A percentile compares a stretch with the other conserved stretches of the same genome.
These are phyloP conservation scores for Fusarium poae DNA, from an alignment of 2,329 filamentous ascomycete species.

Conservation along the genomic window DNA sequence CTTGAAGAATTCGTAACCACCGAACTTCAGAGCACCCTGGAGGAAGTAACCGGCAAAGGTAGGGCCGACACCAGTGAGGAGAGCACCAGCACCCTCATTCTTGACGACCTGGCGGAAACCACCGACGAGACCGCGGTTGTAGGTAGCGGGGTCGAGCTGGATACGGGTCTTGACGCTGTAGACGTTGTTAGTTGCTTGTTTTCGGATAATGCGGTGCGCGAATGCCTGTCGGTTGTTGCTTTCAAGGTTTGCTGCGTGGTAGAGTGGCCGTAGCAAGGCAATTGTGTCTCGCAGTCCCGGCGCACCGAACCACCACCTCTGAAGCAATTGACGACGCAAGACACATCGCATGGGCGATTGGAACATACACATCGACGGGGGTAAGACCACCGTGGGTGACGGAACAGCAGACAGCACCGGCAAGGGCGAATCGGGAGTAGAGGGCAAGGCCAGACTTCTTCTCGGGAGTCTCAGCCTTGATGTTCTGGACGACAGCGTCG, in stretches of 20 bases:
- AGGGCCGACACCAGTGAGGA: constrained; percentile 87
- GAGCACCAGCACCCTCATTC: constrained; percentile 86
- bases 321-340: constrained; percentile 40
- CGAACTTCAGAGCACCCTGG: constrained; percentile 93
- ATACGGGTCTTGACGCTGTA: constrained; percentile 93
- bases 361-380: constrained; percentile 22
- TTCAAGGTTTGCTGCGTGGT: constrained; percentile 5
- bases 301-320: constrained; percentile 13
- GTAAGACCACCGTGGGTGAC: constrained; percentile 86
- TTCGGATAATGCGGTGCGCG: not conserved
- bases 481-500: constrained; percentile 60
- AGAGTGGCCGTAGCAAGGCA: constrained; percentile 17
- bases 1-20: constrained; percentile 97
- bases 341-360: not conserved
- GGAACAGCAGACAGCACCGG: constrained; percentile 97
- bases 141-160: constrained; percentile 89
- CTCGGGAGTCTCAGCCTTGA: constrained; percentile 57
- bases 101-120: constrained; percentile 88
- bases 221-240: constrained; percentile 5
- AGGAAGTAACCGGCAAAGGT: constrained; percentile 94
- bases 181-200: constrained; percentile 35
- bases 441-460: constrained; percentile 71
- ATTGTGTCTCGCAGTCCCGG: constrained; percentile 12
- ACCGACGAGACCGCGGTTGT: constrained; percentile 89
- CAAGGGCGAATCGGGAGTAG: constrained; percentile 96